These are phyloP conservation scores for Sporothrix variecibatus DNA, from an alignment of 2,329 filamentous ascomycete genomes.

Conservation along the genomic window DNA sequence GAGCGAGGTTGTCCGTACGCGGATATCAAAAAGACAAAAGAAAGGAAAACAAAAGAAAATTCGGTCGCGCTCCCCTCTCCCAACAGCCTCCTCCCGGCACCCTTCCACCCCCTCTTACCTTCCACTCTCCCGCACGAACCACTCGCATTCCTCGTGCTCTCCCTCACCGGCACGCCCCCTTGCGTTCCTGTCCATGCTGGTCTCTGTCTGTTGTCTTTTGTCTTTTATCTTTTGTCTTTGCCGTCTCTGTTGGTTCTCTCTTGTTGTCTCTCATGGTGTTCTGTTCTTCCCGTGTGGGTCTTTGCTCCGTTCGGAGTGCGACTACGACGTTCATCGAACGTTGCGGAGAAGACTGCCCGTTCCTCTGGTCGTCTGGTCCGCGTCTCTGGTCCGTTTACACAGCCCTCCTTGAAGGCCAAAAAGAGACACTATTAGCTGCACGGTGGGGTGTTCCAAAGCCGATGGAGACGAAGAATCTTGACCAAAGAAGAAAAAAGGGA, in stretches of 20 bases:
- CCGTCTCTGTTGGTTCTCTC: background rate
- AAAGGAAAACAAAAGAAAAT: background rate
- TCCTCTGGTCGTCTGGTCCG: background rate
- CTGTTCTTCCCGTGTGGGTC: background rate
- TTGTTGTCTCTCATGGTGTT: background rate
- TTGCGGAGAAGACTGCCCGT: constrained; percentile 16
- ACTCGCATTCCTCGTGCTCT: constrained; percentile 1
- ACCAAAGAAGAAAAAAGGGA: background rate
- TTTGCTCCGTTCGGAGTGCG: background rate
- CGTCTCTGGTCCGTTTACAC: background rate
- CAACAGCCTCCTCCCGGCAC: background rate
- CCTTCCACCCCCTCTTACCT: background rate
- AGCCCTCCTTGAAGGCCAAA: background rate
- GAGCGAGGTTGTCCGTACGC: background rate
- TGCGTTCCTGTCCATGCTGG: background rate
- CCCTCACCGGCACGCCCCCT: background rate
- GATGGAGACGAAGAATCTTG: background rate
- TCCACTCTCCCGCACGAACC: background rate
- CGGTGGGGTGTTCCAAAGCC: background rate
- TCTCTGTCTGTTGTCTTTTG: background rate
- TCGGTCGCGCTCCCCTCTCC: background rate
- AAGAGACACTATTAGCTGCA: background rate
- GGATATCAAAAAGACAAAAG: background rate
- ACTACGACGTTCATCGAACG: background rate
- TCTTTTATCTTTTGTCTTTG: background rate